Evolutionary conservation across 179 eudicot species (phyloP).

Genomic region (Drosera spatulata): DNA sequence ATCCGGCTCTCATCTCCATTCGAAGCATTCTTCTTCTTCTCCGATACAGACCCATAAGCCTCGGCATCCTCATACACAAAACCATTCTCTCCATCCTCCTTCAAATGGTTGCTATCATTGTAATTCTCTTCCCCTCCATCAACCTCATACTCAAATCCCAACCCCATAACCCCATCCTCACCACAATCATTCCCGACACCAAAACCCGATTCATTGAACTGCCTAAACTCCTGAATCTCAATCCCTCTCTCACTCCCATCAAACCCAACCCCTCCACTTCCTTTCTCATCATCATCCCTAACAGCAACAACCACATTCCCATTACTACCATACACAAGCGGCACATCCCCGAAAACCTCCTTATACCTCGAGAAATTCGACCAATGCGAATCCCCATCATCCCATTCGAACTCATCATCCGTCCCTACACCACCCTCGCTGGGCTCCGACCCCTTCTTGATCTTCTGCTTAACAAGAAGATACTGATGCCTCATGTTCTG

Average conservation of each 20-base stretch:
- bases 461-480: slow-evolving; percentile 85
- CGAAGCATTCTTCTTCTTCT: slow-evolving; percentile 50
- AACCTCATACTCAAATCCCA: slow-evolving; percentile 47
- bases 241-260: slow-evolving; percentile 49
- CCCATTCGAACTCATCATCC: slow-evolving; percentile 75
- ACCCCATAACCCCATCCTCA: slow-evolving; percentile 68
- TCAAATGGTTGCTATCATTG: slow-evolving; percentile 28
- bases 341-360: slow-evolving; percentile 86
- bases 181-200: slow-evolving; percentile 53
- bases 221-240: slow-evolving; percentile 44
- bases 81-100: slow-evolving; percentile 44
- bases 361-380: slow-evolving; percentile 78
- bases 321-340: slow-evolving; percentile 28
- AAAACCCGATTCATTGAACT: slow-evolving; percentile 47
- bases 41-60: slow-evolving; percentile 49
- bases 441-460: slow-evolving; percentile 47
- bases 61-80: slow-evolving; percentile 67
- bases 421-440: slow-evolving; percentile 26
- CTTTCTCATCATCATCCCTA: slow-evolving; percentile 28
- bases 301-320: slow-evolving; percentile 29
- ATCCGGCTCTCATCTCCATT: slow-evolving; percentile 56
- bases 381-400: slow-evolving; percentile 64
- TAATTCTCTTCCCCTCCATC: slow-evolving; percentile 52
- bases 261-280: slow-evolving; percentile 23
- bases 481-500: slow-evolving; percentile 99